phyloP scores from a whole-genome alignment of 371 early-diverging fungal species.

The Apophysomyces elegans region DNA sequence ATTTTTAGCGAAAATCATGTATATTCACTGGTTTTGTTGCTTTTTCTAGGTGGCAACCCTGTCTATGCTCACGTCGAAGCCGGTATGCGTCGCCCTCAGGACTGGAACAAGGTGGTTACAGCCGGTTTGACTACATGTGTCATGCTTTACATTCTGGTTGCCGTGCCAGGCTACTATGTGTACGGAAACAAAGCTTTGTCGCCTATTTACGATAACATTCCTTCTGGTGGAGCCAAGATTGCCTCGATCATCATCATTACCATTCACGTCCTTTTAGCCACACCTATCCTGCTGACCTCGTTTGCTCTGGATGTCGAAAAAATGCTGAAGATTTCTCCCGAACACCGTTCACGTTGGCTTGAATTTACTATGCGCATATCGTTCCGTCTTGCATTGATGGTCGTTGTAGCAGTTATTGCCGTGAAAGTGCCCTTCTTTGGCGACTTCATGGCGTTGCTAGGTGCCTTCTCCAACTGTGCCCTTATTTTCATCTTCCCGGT shows the following conservation, averaged over 20 bases:
- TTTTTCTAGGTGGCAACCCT: conserved; percentile 34
- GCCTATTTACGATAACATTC: conserved; percentile 77
- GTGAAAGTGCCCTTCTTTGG: conserved; percentile 71
- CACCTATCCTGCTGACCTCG: conserved; percentile 82
- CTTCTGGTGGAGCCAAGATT: conserved; percentile 61
- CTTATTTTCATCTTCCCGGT: conserved; percentile 75
- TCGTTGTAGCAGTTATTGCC: conserved; percentile 52
- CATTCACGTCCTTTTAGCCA: conserved; percentile 80
- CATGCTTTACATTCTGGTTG: conserved; percentile 74
- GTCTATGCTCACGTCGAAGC: conserved; percentile 71
- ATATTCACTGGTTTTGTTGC: conserved; percentile 53
- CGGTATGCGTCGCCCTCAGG: conserved; percentile 75
- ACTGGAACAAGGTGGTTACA: conserved; percentile 78
- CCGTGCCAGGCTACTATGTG: conserved; percentile 79
- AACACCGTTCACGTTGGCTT: conserved; percentile 28
- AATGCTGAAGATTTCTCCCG: conserved; percentile 42
- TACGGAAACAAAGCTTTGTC: conserved; percentile 74
- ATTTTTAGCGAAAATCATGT: no score
- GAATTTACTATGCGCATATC: conserved; percentile 51
- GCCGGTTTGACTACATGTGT: conserved; percentile 71
- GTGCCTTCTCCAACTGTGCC: conserved; percentile 67
- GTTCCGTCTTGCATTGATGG: conserved; percentile 50
- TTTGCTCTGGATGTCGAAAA: conserved; percentile 78
- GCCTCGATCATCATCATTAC: conserved; percentile 81
- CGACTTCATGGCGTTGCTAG: conserved; percentile 75